Evolutionary conservation across 2,329 filamentous ascomycete genomes (phyloP), one percentile per base, ranked within the genome.

Genomic region (Chaetomiaceae sp.): DNA sequence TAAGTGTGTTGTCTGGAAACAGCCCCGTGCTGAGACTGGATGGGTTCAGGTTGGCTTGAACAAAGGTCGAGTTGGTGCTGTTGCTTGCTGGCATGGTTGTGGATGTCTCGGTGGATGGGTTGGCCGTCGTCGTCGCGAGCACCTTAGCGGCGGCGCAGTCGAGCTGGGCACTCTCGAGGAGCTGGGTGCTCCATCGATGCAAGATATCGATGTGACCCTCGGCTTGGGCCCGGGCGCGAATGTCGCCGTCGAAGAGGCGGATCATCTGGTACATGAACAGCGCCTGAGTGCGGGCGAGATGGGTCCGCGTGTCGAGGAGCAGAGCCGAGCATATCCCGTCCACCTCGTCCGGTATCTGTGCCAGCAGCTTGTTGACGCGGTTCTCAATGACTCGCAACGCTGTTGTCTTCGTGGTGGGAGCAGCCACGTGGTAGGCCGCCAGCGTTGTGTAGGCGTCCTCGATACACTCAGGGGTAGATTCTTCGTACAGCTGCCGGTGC

Each of bases 231-330:
- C 72, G 68, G 5, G 70, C 64, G 15, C 67, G 61, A n/a, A 79
- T 71, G 58, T 78, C 73, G 14, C 73, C 74, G 59, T 80, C 77
- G 51, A 78, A 79, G 29, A 81, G 64, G 14, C 73, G 66, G 52
- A 81, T 75, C 31, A 73, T 72, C 46, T 77, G 71, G 61, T 80
- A 80, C 1, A 78, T 64, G 3, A 79, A 54, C 2, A 81, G 69
- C 1, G 78, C 71, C 11, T 81, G 76, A 0, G 72, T 70, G 33
- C 74, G 70, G 0, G 75, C 72, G 5, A 79, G 65, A 47, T 66
- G 66, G 7, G 33, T 27, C 3, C 9, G 15, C 14, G 44, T 47
- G 33, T 17, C n/a, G 22, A 47, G 33, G 3, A 47, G 9, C 20
- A 36, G 27, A 23, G 33, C 33, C 1, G 44, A n/a, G 8, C 31